Evolutionary conservation across 768 basidiomycete genomes (phyloP), one percentile per base, ranked within the genome.

Genomic region (Symmetrospora coprosmae): DNA sequence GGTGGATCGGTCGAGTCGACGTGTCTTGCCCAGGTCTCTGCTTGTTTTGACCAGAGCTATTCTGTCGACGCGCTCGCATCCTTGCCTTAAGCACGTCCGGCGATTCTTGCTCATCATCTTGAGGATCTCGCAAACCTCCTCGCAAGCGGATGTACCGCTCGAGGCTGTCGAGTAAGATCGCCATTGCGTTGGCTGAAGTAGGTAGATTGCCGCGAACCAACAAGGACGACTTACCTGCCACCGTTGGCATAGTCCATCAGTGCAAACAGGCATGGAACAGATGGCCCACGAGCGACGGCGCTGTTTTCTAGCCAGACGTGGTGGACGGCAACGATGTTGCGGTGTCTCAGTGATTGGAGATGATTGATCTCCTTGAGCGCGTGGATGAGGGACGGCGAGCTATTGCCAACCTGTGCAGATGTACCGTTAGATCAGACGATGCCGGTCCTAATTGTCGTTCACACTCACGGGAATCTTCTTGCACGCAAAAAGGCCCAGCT

Each of bases 181-280:
- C 38, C 14, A 39, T n/a, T 39, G 38, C 19, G 14, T 13, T 13
- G 38, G 38, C 38, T 13, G 19, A n/a, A n/a, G 19, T 28, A 48
- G 43, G 67, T 52, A 34, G 14, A 47, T 13, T 47, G 4, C 30
- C n/a, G 17, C 5, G 31, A 35, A 33, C 17, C 21, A 7, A 38
- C 8, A 35, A 14, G 28, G 17, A 34, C 14, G 38, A 8, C 28
- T 46, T 9, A 67, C 52, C 66, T 69, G 64, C 87, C 87, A 6
- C 83, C 86, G 76, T 90, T 86, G 0, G 87, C 87, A 85, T 85
- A 90, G 75, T 89, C 86, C 88, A 90, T 90, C 23, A 90, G 74
- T 9, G 56, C 37, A 49, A 64, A 64, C 9, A 64, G 37, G 30
- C 47, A 48, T 21, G 63, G 63, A 17, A 64, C 62, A 30, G 49